phyloP scores from a whole-genome alignment of 2,329 filamentous ascomycete genomes.

The Aschersonia sp. region DNA sequence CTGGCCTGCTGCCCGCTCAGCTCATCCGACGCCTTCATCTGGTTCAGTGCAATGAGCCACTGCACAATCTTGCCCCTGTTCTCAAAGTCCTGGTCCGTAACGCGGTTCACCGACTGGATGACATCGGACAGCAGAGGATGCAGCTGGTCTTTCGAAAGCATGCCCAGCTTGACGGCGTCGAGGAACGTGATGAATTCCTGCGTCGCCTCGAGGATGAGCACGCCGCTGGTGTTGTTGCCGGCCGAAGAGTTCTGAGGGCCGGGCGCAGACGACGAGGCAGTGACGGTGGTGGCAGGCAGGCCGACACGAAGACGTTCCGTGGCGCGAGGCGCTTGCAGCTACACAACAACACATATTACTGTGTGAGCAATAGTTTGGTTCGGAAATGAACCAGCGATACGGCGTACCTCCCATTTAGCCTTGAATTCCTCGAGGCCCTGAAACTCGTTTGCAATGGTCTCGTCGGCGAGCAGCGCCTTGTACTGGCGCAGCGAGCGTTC shows the following conservation, averaged over 20 bases:
- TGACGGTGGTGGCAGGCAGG: constrained; percentile 70
- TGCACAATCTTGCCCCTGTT: constrained; percentile 94
- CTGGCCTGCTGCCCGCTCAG: constrained; percentile 74
- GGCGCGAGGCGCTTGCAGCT: constrained; percentile 90
- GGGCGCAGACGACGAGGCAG: constrained; percentile 32
- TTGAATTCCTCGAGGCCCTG: constrained; percentile 85
- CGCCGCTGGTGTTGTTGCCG: constrained; percentile 37
- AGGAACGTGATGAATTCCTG: constrained; percentile 98
- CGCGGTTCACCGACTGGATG: constrained; percentile 93
- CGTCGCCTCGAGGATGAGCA: constrained; percentile 75
- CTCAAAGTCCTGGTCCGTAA: constrained; percentile 90
- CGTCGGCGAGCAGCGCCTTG: constrained; percentile 82
- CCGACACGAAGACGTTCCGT: constrained; percentile 87
- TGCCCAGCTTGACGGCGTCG: constrained; percentile 81
- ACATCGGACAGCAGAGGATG: constrained; percentile 90
- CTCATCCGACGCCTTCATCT: constrained; percentile 93
- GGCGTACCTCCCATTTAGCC: constrained; percentile 67
- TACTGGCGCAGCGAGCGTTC: constrained; percentile 90
- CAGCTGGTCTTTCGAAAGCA: constrained; percentile 90
- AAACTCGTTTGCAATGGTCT: constrained; percentile 80
- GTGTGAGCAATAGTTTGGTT: too few species aligned
- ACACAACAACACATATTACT: constrained; percentile 1
- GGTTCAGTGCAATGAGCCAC: constrained; percentile 93
- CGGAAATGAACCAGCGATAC: not conserved
- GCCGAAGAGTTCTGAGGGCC: constrained; percentile 27